Percentiles rank a stretch among this genome's conserved stretches.
Evolutionary conservation across 495 filamentous ascomycete species (phyloP).

Genomic region (Physcia stellaris): DNA sequence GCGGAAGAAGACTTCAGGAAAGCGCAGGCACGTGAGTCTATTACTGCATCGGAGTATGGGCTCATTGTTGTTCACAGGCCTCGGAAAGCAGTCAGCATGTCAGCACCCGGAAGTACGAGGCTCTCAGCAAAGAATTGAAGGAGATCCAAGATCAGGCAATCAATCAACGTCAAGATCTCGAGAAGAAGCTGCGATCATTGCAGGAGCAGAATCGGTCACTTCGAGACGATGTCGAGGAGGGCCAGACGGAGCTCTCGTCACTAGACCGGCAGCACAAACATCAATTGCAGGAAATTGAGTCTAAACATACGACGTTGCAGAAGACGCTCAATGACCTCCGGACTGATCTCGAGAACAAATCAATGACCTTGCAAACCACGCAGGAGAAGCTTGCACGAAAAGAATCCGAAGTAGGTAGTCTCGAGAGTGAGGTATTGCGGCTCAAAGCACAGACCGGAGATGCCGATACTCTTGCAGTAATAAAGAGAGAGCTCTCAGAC

Average conservation of each 20-base stretch:
- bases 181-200: slow-evolving; percentile 53
- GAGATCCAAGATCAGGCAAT: slow-evolving; percentile 50
- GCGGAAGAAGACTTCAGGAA: slow-evolving; percentile 74
- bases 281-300: slow-evolving; percentile 55
- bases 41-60: slow-evolving; percentile 3
- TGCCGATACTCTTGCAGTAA: slow-evolving; percentile 62
- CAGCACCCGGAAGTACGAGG: slow-evolving; percentile 56
- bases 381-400: slow-evolving; percentile 55
- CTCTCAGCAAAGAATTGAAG: slow-evolving; percentile 55
- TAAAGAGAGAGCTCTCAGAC: slow-evolving; percentile 76
- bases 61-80: slow-evolving; percentile 21
- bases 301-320: slow-evolving; percentile 52
- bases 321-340: slow-evolving; percentile 56
- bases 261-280: slow-evolving; percentile 58
- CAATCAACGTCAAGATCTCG: slow-evolving; percentile 54
- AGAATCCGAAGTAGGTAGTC: slow-evolving; percentile 51
- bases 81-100: slow-evolving; percentile 56
- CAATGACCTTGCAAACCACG: slow-evolving; percentile 42
- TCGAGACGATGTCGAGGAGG: slow-evolving; percentile 69
- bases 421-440: slow-evolving; percentile 72
- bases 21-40: slow-evolving; percentile 40
- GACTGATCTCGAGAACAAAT: slow-evolving; percentile 52
- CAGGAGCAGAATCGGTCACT: slow-evolving; percentile 59
- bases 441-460: slow-evolving; percentile 77
- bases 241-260: slow-evolving; percentile 52